Conservation (phyloP, 1,284 basidiomycete species). For the Cryptococcus amylolentus region DNA sequence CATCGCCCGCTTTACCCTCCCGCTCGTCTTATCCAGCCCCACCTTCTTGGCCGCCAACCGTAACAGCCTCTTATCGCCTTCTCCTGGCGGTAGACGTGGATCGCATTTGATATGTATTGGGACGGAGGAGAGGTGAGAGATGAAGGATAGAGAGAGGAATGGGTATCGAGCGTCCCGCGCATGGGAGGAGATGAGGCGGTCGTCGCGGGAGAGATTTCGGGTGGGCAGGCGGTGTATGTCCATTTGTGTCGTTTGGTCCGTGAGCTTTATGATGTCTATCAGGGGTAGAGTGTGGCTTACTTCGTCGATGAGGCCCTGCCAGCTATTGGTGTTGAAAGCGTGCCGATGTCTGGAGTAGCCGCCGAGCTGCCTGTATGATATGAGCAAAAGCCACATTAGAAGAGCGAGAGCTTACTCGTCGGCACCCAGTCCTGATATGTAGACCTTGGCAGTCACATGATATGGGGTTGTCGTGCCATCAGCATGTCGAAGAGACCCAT, state of each 20-base stretch:
- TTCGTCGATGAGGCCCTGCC: conserved; percentile 74
- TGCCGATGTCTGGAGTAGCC: conserved; percentile 88
- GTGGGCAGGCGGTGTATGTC: conserved; percentile 87
- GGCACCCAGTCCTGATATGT: conserved; percentile 88
- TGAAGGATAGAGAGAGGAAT: conserved; percentile 75
- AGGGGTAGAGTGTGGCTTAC: conserved; percentile 49
- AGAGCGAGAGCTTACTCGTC: conserved; percentile 61
- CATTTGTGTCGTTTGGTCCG: conserved; percentile 61
- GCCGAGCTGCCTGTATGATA: conserved; percentile 61
- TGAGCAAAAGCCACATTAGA: neutral
- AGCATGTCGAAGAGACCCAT: conserved; percentile 57
- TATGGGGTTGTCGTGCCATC: conserved; percentile 56
- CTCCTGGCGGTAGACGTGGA: conserved; percentile 55
- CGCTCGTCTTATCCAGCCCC: conserved; percentile 66
- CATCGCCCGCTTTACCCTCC: conserved; percentile 86
- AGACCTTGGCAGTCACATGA: conserved; percentile 70
- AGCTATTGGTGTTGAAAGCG: conserved; percentile 64
- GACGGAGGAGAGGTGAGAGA: conserved; percentile 67
- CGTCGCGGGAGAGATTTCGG: conserved; percentile 89
- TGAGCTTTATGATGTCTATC: neutral
- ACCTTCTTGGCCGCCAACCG: conserved; percentile 64
- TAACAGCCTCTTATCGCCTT: conserved; percentile 85
- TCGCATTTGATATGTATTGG: conserved; percentile 80
- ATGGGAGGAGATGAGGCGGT: conserved; percentile 81
- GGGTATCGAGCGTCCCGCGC: conserved; percentile 89